These are phyloP conservation scores for Prunus armeniaca DNA, from an alignment of 306 rosid genomes.

Conservation along the genomic window DNA sequence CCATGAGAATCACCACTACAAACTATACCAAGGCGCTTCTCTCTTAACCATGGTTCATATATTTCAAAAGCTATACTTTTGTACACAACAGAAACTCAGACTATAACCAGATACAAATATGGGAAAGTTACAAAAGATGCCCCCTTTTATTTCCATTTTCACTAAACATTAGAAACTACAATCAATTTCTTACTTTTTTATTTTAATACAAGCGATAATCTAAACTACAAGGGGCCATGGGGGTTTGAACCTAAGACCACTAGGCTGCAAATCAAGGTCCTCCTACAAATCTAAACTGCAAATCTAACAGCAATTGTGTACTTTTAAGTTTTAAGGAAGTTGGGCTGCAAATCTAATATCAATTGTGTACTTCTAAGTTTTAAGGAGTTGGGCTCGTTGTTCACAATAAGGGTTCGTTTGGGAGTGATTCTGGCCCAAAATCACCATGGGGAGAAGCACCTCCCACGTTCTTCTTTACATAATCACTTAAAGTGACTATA, in stretches of 20 bases:
- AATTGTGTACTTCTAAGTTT: neutral
- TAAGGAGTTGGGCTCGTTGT: neutral
- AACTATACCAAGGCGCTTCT: slow-evolving; percentile 4
- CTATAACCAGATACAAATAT: neutral
- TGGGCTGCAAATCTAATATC: neutral
- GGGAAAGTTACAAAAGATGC: neutral
- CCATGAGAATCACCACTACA: slow-evolving; percentile 4
- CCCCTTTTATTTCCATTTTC: neutral
- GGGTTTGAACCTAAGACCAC: no score
- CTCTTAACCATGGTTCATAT: neutral
- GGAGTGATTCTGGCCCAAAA: no score
- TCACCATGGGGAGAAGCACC: no score
- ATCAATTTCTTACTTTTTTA: neutral
- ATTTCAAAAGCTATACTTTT: neutral
- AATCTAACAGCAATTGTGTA: no score
- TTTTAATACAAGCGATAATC: neutral
- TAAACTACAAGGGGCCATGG: no score
- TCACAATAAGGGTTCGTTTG: neutral
- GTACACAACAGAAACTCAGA: neutral
- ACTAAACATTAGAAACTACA: neutral
- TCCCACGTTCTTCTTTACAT: no score
- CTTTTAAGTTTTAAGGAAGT: neutral
- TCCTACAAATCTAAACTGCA: no score
- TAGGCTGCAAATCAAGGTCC: no score
- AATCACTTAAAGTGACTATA: no score